Evolutionary conservation across 495 filamentous ascomycete genomes (phyloP).

Genomic region (Chaetomium cochliodes): DNA sequence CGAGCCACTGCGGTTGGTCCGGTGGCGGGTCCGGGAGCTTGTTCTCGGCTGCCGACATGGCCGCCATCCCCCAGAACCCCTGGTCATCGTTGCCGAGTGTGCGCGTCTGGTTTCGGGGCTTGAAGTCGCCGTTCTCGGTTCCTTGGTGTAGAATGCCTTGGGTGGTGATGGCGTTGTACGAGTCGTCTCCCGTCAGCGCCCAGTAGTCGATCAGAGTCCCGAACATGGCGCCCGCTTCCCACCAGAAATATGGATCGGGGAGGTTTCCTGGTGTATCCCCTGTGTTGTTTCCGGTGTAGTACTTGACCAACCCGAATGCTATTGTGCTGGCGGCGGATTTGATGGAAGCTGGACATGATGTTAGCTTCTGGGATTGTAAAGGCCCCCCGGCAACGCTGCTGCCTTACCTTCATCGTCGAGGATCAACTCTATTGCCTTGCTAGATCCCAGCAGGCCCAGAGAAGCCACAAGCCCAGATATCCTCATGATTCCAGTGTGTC

Average conservation of each 20-base stretch:
- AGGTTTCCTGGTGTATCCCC: constrained; percentile 71
- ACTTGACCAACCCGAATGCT: constrained; percentile 49
- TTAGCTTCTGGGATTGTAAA: not conserved
- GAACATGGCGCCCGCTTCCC: constrained; percentile 77
- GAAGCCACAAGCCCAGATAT: constrained; percentile 21
- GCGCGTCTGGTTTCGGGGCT: constrained; percentile 78
- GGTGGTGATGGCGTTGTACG: constrained; percentile 66
- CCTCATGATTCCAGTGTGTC: constrained; percentile 30
- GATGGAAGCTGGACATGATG: constrained; percentile 36
- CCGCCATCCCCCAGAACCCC: constrained; percentile 80
- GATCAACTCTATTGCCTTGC: constrained; percentile 31
- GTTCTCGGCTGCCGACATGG: constrained; percentile 77
- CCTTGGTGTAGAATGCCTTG: constrained; percentile 71
- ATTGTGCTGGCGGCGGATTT: constrained; percentile 47
- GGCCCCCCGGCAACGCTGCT: not conserved
- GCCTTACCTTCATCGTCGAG: constrained; percentile 31
- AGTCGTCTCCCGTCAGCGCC: constrained; percentile 71
- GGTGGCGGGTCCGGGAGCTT: constrained; percentile 65
- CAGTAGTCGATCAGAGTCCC: constrained; percentile 79
- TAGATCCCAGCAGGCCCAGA: constrained; percentile 28
- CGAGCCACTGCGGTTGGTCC: constrained; percentile 71
- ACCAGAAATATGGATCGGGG: constrained; percentile 77
- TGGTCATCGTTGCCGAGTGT: constrained; percentile 83
- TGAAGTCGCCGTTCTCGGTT: constrained; percentile 65
- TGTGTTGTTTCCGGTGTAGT: constrained; percentile 69